These are phyloP conservation scores for Lachnum nothofagi DNA, from an alignment of 2,329 filamentous ascomycete species.

Conservation along the genomic window DNA sequence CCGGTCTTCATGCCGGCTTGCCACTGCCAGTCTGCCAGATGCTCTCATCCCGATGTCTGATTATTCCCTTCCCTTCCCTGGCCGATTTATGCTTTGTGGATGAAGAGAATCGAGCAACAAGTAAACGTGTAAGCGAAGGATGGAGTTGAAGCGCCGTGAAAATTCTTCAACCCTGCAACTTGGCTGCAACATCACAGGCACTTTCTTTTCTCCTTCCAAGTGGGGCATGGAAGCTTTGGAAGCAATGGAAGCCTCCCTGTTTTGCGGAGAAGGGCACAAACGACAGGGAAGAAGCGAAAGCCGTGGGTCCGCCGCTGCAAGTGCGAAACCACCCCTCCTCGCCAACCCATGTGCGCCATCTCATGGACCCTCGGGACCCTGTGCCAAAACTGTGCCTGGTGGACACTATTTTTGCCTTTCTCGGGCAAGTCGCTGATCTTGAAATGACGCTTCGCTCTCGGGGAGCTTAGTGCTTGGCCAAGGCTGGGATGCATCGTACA, in stretches of 20 bases:
- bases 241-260: background rate
- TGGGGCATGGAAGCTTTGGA: slow-evolving; percentile 19
- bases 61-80: background rate
- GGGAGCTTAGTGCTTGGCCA: too few relatives aligned
- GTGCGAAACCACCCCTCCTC: too few relatives aligned
- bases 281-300: too few relatives aligned
- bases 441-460: background rate
- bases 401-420: slow-evolving; percentile 17
- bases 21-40: too few relatives aligned
- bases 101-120: background rate
- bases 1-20: too few relatives aligned
- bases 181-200: background rate
- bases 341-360: background rate
- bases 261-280: slow-evolving; percentile 16
- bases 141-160: slow-evolving; percentile 10
- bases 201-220: background rate
- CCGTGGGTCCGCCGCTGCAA: too few relatives aligned
- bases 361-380: too few relatives aligned
- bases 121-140: background rate
- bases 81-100: background rate
- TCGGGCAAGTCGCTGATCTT: slow-evolving; percentile 9
- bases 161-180: slow-evolving; percentile 17
- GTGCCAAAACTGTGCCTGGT: background rate
- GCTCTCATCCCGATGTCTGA: background rate
- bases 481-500: too few relatives aligned